phyloP scores from a whole-genome alignment of 345 rosid genomes.

The Lenwebbia sp. region DNA sequence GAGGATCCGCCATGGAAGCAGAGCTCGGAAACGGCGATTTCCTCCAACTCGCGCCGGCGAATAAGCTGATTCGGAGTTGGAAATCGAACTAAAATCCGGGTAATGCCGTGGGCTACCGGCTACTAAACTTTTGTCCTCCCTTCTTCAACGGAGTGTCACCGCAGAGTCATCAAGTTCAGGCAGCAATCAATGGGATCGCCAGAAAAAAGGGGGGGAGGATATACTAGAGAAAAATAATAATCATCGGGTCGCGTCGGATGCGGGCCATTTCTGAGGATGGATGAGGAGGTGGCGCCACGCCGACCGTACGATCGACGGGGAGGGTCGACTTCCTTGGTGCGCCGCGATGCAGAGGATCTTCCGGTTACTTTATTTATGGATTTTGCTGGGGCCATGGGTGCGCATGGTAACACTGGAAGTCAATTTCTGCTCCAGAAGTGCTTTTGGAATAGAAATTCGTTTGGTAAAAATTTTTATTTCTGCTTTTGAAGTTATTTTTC shows the following conservation, averaged over 20 bases:
- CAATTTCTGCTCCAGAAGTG: too few species aligned
- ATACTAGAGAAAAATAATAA: too few species aligned
- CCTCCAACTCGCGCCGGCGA: not conserved
- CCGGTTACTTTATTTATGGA: not conserved
- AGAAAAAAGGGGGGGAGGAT: too few species aligned
- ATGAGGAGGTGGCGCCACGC: not conserved
- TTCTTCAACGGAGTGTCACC: not conserved
- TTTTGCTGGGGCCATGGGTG: too few species aligned
- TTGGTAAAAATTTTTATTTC: too few species aligned
- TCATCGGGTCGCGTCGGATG: not conserved
- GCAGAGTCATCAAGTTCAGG: not conserved
- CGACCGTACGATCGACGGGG: not conserved
- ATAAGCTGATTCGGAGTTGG: too few species aligned
- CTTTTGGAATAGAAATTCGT: too few species aligned
- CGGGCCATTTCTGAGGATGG: not conserved
- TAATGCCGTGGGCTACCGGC: not conserved
- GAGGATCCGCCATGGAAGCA: constrained; percentile 25
- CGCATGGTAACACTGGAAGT: too few species aligned
- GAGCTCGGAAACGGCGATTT: not conserved
- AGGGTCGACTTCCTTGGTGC: not conserved
- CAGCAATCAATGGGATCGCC: not conserved
- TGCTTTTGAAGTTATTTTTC: too few species aligned
- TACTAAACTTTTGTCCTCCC: not conserved
- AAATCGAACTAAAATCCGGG: too few species aligned
- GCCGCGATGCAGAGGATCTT: not conserved